phyloP scores from a whole-genome alignment of 1,284 basidiomycete species.

The Trichosporon inkin region DNA sequence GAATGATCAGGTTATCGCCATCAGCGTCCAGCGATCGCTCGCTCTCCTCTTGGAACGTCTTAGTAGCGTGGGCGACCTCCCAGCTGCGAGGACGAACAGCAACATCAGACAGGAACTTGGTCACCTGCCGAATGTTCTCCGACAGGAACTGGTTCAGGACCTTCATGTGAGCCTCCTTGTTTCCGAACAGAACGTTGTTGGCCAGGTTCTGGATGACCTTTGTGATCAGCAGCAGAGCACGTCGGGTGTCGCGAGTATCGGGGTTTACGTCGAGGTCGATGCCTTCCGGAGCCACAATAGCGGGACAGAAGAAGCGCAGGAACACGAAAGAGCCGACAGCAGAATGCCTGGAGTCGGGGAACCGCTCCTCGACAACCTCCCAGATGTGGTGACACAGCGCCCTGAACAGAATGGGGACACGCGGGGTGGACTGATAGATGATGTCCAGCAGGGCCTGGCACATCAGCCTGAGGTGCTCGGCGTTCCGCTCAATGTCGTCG shows the following conservation, averaged over 20 bases:
- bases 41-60: conserved; percentile 35
- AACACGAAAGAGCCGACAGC: conserved; percentile 90
- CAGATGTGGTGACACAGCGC: conserved; percentile 82
- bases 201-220: conserved; percentile 89
- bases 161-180: conserved; percentile 75
- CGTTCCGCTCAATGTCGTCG: conserved; percentile 65
- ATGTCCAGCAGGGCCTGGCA: conserved; percentile 72
- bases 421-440: conserved; percentile 65
- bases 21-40: conserved; percentile 37
- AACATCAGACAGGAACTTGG: conserved; percentile 74
- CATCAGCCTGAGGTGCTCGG: conserved; percentile 66
- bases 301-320: conserved; percentile 67
- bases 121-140: conserved; percentile 72
- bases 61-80: conserved; percentile 38
- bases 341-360: conserved; percentile 78
- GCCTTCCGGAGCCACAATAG: conserved; percentile 76
- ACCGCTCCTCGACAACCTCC: conserved; percentile 70
- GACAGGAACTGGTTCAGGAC: conserved; percentile 72
- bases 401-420: conserved; percentile 74
- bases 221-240: conserved; percentile 76
- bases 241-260: conserved; percentile 60
- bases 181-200: conserved; percentile 87
- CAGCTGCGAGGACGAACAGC: conserved; percentile 53
- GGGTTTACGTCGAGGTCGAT: conserved; percentile 75
- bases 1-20: conserved; percentile 39